Conservation (phyloP, 2,329 filamentous ascomycete genomes). For the Nigrograna mackinnonii region DNA sequence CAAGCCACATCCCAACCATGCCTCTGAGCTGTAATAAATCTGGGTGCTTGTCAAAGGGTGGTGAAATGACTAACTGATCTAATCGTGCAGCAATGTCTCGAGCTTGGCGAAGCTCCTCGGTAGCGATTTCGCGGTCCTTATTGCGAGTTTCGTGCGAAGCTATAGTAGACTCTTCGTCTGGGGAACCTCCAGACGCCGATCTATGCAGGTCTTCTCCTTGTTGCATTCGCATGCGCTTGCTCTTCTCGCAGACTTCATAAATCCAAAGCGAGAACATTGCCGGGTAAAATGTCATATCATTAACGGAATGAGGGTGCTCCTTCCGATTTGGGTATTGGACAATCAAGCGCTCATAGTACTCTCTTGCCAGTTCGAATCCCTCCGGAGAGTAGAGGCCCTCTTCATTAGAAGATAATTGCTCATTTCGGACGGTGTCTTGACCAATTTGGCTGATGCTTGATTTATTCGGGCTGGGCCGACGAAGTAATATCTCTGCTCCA, state of each 20-base stretch:
- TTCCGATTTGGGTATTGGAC: conserved; percentile 70
- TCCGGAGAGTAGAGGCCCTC: conserved; percentile 31
- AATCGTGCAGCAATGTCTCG: conserved; percentile 68
- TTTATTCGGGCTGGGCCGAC: conserved; percentile 39
- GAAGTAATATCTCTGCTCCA: conserved; percentile 81
- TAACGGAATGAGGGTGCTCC: conserved; percentile 63
- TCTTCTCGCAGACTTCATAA: conserved; percentile 66
- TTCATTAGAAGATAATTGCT: conserved; percentile 2
- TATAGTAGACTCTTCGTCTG: conserved; percentile 15
- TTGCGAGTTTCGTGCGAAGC: no score
- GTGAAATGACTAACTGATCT: conserved; percentile 69
- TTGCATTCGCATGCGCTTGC: conserved; percentile 52
- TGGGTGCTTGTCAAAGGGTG: conserved; percentile 70
- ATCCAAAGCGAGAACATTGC: conserved; percentile 82
- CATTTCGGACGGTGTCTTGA: not conserved
- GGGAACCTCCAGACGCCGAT: not conserved
- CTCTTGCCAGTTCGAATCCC: conserved; percentile 61
- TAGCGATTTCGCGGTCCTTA: conserved; percentile 44
- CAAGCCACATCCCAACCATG: conserved; percentile 75
- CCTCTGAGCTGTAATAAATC: conserved; percentile 72
- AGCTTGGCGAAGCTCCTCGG: conserved; percentile 61
- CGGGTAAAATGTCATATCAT: conserved; percentile 77
- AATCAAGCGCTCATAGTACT: conserved; percentile 79
- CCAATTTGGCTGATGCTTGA: conserved; percentile 3
- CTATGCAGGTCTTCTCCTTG: not conserved